Percentiles rank a stretch among this genome's conserved stretches.
These are phyloP conservation scores for Pythium monospermum DNA, from an alignment of 352 stramenopile species.

Conservation along the genomic window DNA sequence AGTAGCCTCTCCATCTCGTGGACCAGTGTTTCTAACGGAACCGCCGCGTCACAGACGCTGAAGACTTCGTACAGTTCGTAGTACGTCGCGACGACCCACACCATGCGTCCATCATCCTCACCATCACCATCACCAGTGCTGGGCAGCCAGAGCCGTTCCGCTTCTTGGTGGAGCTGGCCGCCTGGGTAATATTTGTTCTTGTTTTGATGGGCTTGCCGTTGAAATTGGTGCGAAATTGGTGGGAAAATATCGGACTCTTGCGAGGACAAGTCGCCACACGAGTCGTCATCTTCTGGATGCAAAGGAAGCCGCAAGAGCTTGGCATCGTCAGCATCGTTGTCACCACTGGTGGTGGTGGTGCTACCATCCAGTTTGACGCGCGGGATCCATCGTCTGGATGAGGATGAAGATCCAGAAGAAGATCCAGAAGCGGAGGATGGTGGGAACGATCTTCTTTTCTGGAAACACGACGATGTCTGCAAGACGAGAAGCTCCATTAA, in stretches of 20 bases:
- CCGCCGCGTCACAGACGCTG: slow-evolving; percentile 28
- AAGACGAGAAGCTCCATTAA: too few species aligned
- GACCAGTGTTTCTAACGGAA: slow-evolving; percentile 32
- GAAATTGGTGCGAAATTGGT: slow-evolving; percentile 10
- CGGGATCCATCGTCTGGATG: slow-evolving; percentile 23
- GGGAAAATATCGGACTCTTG: slow-evolving; percentile 46
- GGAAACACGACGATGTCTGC: too few species aligned
- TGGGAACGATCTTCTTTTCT: neutral
- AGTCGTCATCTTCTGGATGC: slow-evolving; percentile 17
- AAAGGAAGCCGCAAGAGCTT: slow-evolving; percentile 32
- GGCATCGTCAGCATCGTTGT: slow-evolving; percentile 27
- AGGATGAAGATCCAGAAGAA: neutral
- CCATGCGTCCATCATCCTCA: slow-evolving; percentile 12
- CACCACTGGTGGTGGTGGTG: too few species aligned
- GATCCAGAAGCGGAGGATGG: too few species aligned
- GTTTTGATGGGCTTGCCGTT: slow-evolving; percentile 1
- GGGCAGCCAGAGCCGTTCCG: slow-evolving; percentile 24
- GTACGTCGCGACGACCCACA: slow-evolving; percentile 43
- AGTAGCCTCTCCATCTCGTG: slow-evolving; percentile 34
- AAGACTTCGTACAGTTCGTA: slow-evolving; percentile 43
- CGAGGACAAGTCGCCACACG: slow-evolving; percentile 34
- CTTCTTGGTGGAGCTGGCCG: slow-evolving; percentile 31
- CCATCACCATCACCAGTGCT: too few species aligned
- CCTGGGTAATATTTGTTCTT: neutral
- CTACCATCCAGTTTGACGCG: slow-evolving; percentile 34